Conservation (phyloP, 1,284 basidiomycete species). For the Cryptococcus jaspeensis region DNA sequence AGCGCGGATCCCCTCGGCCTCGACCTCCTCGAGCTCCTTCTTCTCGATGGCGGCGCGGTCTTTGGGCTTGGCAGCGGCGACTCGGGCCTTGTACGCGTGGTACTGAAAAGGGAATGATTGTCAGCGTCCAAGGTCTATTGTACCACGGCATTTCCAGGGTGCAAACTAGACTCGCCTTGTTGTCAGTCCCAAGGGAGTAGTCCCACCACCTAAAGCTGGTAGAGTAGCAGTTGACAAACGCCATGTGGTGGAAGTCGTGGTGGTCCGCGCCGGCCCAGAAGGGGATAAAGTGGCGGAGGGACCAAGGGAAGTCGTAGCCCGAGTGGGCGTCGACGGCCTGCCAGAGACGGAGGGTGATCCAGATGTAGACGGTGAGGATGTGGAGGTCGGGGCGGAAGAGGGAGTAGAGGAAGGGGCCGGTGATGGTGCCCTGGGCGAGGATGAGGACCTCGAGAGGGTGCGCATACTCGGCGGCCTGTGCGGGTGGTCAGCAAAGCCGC, state of each 20-base stretch:
- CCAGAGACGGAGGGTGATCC: constrained; percentile 91
- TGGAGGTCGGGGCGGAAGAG: constrained; percentile 56
- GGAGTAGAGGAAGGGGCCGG: constrained; percentile 81
- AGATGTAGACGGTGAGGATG: constrained; percentile 88
- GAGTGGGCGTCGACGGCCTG: constrained; percentile 97
- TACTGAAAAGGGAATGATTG: constrained; percentile 56
- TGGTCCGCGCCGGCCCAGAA: constrained; percentile 99
- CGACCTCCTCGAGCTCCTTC: constrained; percentile 57
- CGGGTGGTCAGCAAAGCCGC: constrained; percentile 2
- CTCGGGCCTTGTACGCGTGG: constrained; percentile 66
- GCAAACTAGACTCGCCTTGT: constrained; percentile 49
- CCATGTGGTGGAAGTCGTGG: constrained; percentile 86
- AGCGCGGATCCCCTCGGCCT: constrained; percentile 68
- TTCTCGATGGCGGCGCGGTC: constrained; percentile 52
- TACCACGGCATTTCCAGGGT: too few species aligned
- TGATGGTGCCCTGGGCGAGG: constrained; percentile 78
- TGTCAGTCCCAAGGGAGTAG: constrained; percentile 77
- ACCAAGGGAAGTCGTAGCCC: constrained; percentile 98
- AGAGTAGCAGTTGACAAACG: constrained; percentile 65
- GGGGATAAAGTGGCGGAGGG: constrained; percentile 88
- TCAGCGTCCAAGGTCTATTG: not conserved
- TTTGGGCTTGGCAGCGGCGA: constrained; percentile 58
- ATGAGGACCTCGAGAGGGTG: constrained; percentile 93
- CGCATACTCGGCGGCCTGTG: constrained; percentile 87
- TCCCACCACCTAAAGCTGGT: constrained; percentile 94